Conservation (phyloP, 1,284 basidiomycete genomes). For the Hemileccinum hortonii region DNA sequence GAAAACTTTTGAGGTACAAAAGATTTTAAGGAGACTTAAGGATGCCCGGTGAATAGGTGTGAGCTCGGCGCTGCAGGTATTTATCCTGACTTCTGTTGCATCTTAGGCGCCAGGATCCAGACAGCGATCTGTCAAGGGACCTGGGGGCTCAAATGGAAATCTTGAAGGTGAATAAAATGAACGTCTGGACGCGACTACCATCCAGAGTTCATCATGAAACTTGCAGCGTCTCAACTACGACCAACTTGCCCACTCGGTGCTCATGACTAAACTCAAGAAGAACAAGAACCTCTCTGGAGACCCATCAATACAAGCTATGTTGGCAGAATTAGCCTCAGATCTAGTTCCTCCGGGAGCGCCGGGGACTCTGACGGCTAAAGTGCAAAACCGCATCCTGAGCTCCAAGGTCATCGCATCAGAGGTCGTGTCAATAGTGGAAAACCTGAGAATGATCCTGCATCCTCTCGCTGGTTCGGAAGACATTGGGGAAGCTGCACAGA, state of each 20-base stretch:
- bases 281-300: constrained; percentile 56
- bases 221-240: constrained; percentile 60
- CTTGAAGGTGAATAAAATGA: constrained; percentile 55
- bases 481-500: background rate
- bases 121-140: constrained; percentile 43
- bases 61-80: background rate
- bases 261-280: constrained; percentile 74
- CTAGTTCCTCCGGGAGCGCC: constrained; percentile 33
- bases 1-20: constrained; percentile 80
- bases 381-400: constrained; percentile 73
- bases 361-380: constrained; percentile 55
- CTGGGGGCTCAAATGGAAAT: constrained; percentile 68
- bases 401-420: constrained; percentile 72
- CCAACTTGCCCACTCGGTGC: constrained; percentile 57
- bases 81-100: constrained; percentile 1
- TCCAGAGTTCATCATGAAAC: constrained; percentile 3
- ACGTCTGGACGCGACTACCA: background rate
- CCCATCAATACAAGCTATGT: constrained; percentile 47
- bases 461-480: constrained; percentile 23
- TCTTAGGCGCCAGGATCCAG: constrained; percentile 44
- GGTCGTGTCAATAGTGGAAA: constrained; percentile 52
- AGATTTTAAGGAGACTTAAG: constrained; percentile 82
- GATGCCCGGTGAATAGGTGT: constrained; percentile 52
- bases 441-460: constrained; percentile 46
- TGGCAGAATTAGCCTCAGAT: constrained; percentile 40